Conservation (phyloP, 108 stramenopile species). For the Epithemia pelagica region DNA sequence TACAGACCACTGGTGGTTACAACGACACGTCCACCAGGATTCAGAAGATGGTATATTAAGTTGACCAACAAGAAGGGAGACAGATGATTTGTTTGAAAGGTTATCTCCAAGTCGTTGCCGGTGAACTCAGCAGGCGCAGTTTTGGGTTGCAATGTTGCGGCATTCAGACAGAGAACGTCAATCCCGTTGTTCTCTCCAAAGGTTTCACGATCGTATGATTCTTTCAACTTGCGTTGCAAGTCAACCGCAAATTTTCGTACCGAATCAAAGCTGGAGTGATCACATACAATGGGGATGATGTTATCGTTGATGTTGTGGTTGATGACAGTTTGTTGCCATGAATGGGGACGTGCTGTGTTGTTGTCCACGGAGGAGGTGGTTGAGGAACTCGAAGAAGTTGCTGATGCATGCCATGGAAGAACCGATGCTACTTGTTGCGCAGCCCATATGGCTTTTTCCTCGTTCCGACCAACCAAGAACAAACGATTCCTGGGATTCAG, state of each 20-base stretch:
- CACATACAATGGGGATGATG: conserved; percentile 32
- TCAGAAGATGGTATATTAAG: conserved; percentile 19
- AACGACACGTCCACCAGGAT: conserved; percentile 28
- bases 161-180: conserved; percentile 60
- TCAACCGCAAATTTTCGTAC: conserved; percentile 16
- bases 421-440: background rate
- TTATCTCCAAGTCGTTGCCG: conserved; percentile 46
- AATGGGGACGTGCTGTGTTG: too few species aligned
- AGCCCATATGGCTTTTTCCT: conserved; percentile 19
- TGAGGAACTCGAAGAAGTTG: too few species aligned
- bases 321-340: background rate
- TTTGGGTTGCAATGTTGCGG: conserved; percentile 33
- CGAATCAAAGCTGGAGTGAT: conserved; percentile 23
- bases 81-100: conserved; percentile 56
- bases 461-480: conserved; percentile 22
- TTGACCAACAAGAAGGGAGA: conserved; percentile 51
- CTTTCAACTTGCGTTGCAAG: conserved; percentile 13
- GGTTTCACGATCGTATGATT: conserved; percentile 2
- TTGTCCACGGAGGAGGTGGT: too few species aligned
- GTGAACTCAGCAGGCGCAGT: conserved; percentile 20
- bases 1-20: conserved; percentile 38
- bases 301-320: background rate
- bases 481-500: conserved; percentile 23
- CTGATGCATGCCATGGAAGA: background rate
- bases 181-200: conserved; percentile 15